These are phyloP conservation scores for Dendrocalamus sinicus DNA, from an alignment of 176 grass and related monocot genomes.

Conservation along the genomic window DNA sequence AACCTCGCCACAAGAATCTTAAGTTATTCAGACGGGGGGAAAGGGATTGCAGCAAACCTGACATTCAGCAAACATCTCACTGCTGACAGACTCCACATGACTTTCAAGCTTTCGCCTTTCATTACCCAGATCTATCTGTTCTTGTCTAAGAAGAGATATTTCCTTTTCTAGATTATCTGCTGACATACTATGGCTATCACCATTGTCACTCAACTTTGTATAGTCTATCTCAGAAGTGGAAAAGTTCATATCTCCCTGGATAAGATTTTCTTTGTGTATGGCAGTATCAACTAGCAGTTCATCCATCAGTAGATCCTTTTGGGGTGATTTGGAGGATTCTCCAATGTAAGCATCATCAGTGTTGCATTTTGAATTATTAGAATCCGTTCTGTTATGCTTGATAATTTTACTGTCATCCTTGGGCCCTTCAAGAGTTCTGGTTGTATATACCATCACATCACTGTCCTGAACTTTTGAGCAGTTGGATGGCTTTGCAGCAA, in stretches of 20 bases:
- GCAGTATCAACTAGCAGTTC: slow-evolving; percentile 27
- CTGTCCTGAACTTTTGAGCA: slow-evolving; percentile 42
- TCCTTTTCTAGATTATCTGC: slow-evolving; percentile 73
- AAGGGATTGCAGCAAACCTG: slow-evolving; percentile 62
- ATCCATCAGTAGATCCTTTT: slow-evolving; percentile 49
- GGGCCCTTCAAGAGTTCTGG: not conserved
- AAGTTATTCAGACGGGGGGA: slow-evolving; percentile 4
- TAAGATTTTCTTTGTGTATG: slow-evolving; percentile 34
- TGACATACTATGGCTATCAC: slow-evolving; percentile 54
- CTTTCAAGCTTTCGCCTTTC: slow-evolving; percentile 82
- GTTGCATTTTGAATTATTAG: slow-evolving; percentile 50
- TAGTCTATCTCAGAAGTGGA: slow-evolving; percentile 40
- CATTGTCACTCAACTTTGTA: slow-evolving; percentile 9
- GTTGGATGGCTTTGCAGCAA: slow-evolving; percentile 37
- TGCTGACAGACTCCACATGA: slow-evolving; percentile 80
- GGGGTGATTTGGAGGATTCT: slow-evolving; percentile 39
- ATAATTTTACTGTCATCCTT: slow-evolving; percentile 10
- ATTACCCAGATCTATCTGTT: slow-evolving; percentile 82
- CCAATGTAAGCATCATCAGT: slow-evolving; percentile 26
- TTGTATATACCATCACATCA: slow-evolving; percentile 22
- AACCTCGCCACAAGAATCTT: slow-evolving; percentile 6
- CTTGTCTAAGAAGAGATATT: slow-evolving; percentile 79
- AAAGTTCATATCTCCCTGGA: not conserved
- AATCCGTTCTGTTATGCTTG: slow-evolving; percentile 22
- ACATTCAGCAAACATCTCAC: slow-evolving; percentile 97